Percentiles rank a stretch among this genome's conserved stretches.
phyloP scores from a whole-genome alignment of 371 early-diverging fungal genomes.

The Batkoa obscura region DNA sequence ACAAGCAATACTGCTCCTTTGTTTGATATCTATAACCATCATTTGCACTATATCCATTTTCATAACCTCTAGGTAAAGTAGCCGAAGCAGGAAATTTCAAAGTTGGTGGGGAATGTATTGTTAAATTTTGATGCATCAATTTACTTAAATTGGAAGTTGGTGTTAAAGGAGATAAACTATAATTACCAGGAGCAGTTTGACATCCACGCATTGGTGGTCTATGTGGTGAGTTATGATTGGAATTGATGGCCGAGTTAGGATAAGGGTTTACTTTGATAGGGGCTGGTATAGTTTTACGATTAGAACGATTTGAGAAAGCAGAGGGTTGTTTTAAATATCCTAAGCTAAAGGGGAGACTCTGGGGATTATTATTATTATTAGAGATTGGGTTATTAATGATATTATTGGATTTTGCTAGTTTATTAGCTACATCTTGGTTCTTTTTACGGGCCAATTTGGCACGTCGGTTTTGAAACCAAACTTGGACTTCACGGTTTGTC shows the following conservation, averaged over 20 bases:
- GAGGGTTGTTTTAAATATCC: background rate
- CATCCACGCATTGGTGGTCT: background rate
- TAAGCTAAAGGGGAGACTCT: background rate
- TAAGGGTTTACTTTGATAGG: conserved; percentile 1
- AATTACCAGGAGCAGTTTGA: background rate
- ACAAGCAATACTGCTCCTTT: background rate
- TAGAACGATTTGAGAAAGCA: background rate
- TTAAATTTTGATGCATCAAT: background rate
- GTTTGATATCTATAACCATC: background rate
- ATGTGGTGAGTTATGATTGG: conserved; percentile 1
- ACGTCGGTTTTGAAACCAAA: conserved; percentile 95
- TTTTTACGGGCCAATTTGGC: conserved; percentile 54
- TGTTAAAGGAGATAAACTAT: conserved; percentile 1
- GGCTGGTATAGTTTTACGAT: background rate
- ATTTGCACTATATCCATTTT: background rate
- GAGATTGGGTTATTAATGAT: background rate
- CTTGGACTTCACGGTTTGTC: conserved; percentile 89
- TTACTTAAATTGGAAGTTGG: background rate
- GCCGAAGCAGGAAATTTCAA: background rate
- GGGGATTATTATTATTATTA: background rate
- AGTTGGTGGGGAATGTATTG: background rate
- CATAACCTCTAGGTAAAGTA: background rate
- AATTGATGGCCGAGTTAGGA: background rate
- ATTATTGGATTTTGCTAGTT: background rate
- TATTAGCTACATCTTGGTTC: conserved; percentile 17